Conservation (phyloP, 1,139 yeast species). For the Yamadazyma oceani region DNA sequence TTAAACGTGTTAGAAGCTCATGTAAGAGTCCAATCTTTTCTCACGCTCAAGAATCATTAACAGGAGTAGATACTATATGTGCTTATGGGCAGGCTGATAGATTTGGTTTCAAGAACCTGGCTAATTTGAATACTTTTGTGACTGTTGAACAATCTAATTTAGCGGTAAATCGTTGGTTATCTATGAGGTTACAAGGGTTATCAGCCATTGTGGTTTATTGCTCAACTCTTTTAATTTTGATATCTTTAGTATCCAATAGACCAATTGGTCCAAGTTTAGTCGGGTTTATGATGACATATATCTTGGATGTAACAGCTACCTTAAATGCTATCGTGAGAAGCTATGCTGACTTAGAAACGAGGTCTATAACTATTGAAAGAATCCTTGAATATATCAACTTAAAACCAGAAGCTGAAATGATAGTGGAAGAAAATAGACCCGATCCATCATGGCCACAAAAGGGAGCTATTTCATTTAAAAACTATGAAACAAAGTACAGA, state of each 20-base stretch:
- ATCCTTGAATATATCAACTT: conserved; percentile 35
- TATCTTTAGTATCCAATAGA: conserved; percentile 21
- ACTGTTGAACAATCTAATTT: conserved; percentile 24
- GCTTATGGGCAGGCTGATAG: conserved; percentile 33
- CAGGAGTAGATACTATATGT: conserved; percentile 36
- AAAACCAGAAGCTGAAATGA: conserved; percentile 33
- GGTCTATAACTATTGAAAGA: conserved; percentile 36
- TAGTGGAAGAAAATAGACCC: conserved; percentile 28
- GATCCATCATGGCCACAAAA: conserved; percentile 28
- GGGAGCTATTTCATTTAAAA: conserved; percentile 30
- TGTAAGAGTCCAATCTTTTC: conserved; percentile 35
- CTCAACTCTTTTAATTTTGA: conserved; percentile 28
- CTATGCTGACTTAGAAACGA: conserved; percentile 39
- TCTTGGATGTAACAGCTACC: conserved; percentile 31
- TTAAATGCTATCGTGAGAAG: conserved; percentile 33
- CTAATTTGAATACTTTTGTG: conserved; percentile 22
- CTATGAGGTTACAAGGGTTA: conserved; percentile 37
- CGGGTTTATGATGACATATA: conserved; percentile 40
- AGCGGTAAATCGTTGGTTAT: conserved; percentile 37
- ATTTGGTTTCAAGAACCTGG: conserved; percentile 23
- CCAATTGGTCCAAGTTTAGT: conserved; percentile 33
- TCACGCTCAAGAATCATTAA: conserved; percentile 38
- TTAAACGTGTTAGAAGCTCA: conserved; percentile 34
- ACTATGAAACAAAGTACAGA: conserved; percentile 36
- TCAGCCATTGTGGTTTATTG: conserved; percentile 33